Evolutionary conservation across 345 rosid species (phyloP), one percentile per base, ranked within the genome.

Genomic region (Eucalyptus tenuipes): DNA sequence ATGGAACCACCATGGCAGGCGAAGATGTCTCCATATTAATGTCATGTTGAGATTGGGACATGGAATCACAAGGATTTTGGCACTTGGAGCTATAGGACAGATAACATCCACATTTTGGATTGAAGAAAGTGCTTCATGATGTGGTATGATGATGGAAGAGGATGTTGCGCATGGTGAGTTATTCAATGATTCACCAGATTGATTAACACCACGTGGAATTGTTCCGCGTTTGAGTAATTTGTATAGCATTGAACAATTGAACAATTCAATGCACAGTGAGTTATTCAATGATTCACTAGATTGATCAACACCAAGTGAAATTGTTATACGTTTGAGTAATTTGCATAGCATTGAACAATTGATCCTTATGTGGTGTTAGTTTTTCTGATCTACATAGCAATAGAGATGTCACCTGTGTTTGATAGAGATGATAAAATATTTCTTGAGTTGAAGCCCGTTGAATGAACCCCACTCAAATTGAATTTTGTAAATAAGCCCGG

Each of bases 401-500:
- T 20, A 53, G 59, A 53, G 57, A 18, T 20, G 59, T 50, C 53
- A 50, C 53, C 0, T 7, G 8, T 50, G 20, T 16, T 49, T 13
- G 16, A 49, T 49, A 49, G 49, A 49, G 15, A 49, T 49, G 49
- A 1, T 49, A 10, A 16, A 50, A 6, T 16, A 15, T 50, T 15
- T 50, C 22, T 50, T 1, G 8, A 50, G 53, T 50, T 50, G 1
- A 6, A 50, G 8, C 53, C 8, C 1, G 5, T 50, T 15, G 18
- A 50, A 50, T 17, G 53, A 6, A 50, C 7, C 20, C 20, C 0
- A 50, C 53, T 50, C 53, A 50, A 50, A 50, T 0, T 50, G 53
- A 50, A 6, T 17, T 7, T 3, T 50, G 3, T 50, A 16, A 0
- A 50, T 1, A 50, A 50, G 8, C 53, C 1, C 0, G 7, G 20